These are phyloP conservation scores for Aspergillus texensis DNA, from an alignment of 2,329 filamentous ascomycete species.

Conservation along the genomic window DNA sequence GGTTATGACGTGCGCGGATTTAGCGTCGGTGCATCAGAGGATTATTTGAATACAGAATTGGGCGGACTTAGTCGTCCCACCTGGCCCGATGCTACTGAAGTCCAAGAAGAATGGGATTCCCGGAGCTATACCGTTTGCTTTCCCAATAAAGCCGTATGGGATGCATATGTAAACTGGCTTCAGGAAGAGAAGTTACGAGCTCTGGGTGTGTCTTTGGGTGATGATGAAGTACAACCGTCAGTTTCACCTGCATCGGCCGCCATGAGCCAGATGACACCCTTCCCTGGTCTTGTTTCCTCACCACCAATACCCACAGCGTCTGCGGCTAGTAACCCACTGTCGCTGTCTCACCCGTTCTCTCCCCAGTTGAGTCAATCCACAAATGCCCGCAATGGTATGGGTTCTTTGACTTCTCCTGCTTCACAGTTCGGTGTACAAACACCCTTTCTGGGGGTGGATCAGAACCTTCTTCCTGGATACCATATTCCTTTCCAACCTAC, in stretches of 20 bases:
- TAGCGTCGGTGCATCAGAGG: conserved; percentile 35
- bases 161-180: conserved; percentile 77
- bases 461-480: conserved; percentile 66
- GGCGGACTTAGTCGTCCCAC: conserved; percentile 48
- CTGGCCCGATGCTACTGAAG: conserved; percentile 46
- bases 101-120: conserved; percentile 37
- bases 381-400: conserved; percentile 64
- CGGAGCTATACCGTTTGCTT: conserved; percentile 43
- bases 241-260: conserved; percentile 68
- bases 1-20: conserved; percentile 49
- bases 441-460: conserved; percentile 61
- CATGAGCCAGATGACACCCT: conserved; percentile 71
- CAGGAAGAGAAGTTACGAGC: conserved; percentile 91
- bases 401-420: conserved; percentile 71
- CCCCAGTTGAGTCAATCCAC: conserved; percentile 62
- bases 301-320: conserved; percentile 81
- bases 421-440: conserved; percentile 64
- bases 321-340: conserved; percentile 69
- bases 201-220: conserved; percentile 79
- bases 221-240: conserved; percentile 69
- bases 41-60: conserved; percentile 29
- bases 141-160: conserved; percentile 61
- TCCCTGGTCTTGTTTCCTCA: conserved; percentile 77
- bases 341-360: conserved; percentile 64
- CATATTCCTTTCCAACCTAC: conserved; percentile 68